phyloP scores from a whole-genome alignment of 331 rosid species.

The Quercus tomentella region DNA sequence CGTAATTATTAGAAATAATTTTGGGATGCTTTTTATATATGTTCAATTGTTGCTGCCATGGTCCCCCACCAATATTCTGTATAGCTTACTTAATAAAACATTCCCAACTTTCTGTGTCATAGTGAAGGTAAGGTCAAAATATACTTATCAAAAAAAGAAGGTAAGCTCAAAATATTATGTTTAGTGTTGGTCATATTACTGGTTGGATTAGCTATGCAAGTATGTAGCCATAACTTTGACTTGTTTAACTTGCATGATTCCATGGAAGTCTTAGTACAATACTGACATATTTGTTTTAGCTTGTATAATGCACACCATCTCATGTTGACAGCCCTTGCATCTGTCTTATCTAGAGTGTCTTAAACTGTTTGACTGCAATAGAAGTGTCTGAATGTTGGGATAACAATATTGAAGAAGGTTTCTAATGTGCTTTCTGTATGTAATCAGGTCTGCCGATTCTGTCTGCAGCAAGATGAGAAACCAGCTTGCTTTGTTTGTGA shows the following conservation, averaged over 20 bases:
- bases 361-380: background rate
- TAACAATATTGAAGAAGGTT: slow-evolving; percentile 17
- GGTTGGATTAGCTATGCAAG: background rate
- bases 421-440: slow-evolving; percentile 22
- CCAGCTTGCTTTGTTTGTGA: slow-evolving; percentile 79
- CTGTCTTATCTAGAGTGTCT: background rate
- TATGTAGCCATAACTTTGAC: background rate
- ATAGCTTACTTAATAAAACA: background rate
- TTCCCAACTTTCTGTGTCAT: background rate
- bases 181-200: background rate
- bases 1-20: too few relatives aligned
- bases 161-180: background rate
- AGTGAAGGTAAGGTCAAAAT: background rate
- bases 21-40: too few relatives aligned
- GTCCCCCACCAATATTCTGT: background rate
- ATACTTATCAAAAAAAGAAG: background rate
- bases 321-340: background rate
- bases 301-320: background rate
- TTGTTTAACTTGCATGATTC: background rate
- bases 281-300: background rate
- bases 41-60: too few relatives aligned
- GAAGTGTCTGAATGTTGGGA: slow-evolving; percentile 5
- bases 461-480: slow-evolving; percentile 83
- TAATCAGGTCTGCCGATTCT: slow-evolving; percentile 75
- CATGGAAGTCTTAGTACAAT: background rate